These are phyloP conservation scores for Hyaloscypha hepaticicola DNA, from an alignment of 495 filamentous ascomycete genomes.

Conservation along the genomic window DNA sequence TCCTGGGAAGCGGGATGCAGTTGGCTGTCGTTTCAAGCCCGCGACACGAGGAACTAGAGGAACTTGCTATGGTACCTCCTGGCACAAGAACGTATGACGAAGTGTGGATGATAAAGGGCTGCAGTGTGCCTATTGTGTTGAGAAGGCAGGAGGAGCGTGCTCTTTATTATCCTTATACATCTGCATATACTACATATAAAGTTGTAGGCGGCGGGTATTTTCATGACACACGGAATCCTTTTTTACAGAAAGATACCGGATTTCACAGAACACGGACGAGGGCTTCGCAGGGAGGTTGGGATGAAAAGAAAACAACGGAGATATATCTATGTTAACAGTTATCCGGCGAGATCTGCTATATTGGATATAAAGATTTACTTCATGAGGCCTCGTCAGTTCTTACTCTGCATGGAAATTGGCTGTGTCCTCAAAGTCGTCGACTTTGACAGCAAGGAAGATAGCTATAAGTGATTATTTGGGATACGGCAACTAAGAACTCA, in stretches of 20 bases:
- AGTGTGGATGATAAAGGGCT: not conserved
- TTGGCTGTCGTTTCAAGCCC: not conserved
- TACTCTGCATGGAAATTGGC: no score
- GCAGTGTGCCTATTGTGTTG: not conserved
- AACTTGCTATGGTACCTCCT: slow-evolving; percentile 1
- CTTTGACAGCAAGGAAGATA: no score
- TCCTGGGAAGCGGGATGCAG: not conserved
- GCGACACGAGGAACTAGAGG: no score
- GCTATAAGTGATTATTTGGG: no score
- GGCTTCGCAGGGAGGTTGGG: not conserved
- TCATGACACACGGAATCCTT: not conserved
- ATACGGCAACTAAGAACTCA: no score
- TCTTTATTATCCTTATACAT: no score
- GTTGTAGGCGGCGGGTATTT: slow-evolving; percentile 3
- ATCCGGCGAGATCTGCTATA: not conserved
- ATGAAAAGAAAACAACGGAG: not conserved
- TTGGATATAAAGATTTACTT: no score
- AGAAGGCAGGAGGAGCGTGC: no score
- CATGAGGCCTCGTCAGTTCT: no score
- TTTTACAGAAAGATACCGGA: not conserved
- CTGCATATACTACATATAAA: no score
- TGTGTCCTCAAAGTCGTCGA: no score
- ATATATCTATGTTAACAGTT: not conserved
- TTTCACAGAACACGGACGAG: not conserved
- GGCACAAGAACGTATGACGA: not conserved